Conservation (phyloP, 2,329 filamentous ascomycete species). For the Diaporthe ilicicola region DNA sequence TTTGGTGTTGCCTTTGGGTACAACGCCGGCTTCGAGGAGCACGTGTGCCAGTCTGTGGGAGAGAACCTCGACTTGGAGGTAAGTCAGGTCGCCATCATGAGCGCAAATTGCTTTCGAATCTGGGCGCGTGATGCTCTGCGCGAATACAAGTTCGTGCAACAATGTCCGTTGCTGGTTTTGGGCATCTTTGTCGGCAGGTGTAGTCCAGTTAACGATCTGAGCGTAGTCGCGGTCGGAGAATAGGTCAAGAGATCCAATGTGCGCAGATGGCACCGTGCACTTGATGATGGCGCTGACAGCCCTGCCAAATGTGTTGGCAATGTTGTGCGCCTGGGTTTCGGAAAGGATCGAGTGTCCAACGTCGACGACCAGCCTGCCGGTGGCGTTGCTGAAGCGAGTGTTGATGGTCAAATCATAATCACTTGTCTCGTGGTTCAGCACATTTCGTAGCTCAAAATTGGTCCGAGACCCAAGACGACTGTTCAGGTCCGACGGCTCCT, state of each 20-base stretch:
- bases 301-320: conserved; percentile 62
- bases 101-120: conserved; percentile 52
- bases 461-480: conserved; percentile 43
- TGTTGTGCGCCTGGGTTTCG: conserved; percentile 52
- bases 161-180: conserved; percentile 47
- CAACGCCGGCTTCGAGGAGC: conserved; percentile 60
- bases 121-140: conserved; percentile 48
- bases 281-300: conserved; percentile 57
- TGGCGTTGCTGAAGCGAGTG: conserved; percentile 47
- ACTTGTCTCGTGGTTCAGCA: conserved; percentile 52
- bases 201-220: conserved; percentile 62
- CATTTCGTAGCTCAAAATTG: conserved; percentile 43
- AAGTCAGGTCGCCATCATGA: conserved; percentile 56
- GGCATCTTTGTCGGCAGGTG: conserved; percentile 49
- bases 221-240: conserved; percentile 65
- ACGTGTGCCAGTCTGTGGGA: conserved; percentile 51
- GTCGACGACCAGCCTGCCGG: conserved; percentile 52
- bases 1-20: conserved; percentile 46
- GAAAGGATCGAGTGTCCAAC: conserved; percentile 55
- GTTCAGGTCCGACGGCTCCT: conserved; percentile 47
- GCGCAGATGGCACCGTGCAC: conserved; percentile 36
- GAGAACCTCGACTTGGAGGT: conserved; percentile 48
- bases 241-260: conserved; percentile 54
- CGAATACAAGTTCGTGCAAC: conserved; percentile 55
- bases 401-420: conserved; percentile 58